Conservation (phyloP, 495 filamentous ascomycete genomes). For the Tuber borchii region DNA sequence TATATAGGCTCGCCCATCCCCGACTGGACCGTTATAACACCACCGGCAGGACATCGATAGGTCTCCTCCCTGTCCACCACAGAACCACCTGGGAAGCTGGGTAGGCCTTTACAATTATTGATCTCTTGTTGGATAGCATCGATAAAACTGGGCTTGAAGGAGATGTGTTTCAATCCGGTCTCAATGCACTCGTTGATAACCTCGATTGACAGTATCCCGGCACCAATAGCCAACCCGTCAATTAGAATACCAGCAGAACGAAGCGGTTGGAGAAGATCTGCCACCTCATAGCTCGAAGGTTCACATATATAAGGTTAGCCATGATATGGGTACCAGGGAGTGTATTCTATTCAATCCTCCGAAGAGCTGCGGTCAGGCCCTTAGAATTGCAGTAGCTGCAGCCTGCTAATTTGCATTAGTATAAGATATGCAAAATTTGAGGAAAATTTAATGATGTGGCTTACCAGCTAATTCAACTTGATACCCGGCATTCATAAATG, state of each 20-base stretch:
- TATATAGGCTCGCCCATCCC: conserved; percentile 98
- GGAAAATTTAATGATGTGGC: conserved; percentile 2
- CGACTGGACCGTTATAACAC: conserved; percentile 90
- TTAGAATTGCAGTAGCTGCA: conserved; percentile 85
- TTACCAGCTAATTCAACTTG: conserved; percentile 70
- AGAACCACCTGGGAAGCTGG: conserved; percentile 81
- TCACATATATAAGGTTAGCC: conserved; percentile 93
- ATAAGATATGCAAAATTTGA: neutral
- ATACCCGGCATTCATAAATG: conserved; percentile 90
- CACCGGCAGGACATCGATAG: conserved; percentile 83
- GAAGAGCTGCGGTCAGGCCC: conserved; percentile 78
- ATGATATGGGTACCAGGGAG: conserved; percentile 84
- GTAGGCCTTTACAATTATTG: conserved; percentile 82
- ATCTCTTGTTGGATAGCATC: conserved; percentile 84
- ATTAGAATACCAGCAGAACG: conserved; percentile 84
- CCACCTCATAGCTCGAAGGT: conserved; percentile 92
- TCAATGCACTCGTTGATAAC: conserved; percentile 89
- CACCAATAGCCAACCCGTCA: conserved; percentile 75
- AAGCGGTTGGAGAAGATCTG: conserved; percentile 83
- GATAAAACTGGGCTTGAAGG: conserved; percentile 87
- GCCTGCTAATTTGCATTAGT: conserved; percentile 44
- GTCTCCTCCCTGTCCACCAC: conserved; percentile 88
- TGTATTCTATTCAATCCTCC: conserved; percentile 80
- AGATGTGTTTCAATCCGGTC: conserved; percentile 88
- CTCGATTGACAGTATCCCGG: conserved; percentile 76